Evolutionary conservation across 139 green algal species (phyloP).

Genomic region (Volvox reticuliferus): DNA sequence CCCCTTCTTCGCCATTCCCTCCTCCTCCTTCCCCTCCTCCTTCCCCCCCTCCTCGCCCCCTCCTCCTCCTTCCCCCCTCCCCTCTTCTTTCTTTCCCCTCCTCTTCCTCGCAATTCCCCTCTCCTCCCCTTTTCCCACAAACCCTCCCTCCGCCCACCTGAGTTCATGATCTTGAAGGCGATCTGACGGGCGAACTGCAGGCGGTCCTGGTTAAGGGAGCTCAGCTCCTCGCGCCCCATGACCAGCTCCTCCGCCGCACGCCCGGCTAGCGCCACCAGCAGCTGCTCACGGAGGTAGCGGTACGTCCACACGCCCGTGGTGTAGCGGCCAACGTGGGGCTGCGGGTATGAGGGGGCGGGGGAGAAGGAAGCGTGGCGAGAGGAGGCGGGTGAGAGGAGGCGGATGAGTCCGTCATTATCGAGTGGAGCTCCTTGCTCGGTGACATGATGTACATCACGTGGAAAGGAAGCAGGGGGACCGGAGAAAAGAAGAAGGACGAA

Average conservation of each 20-base stretch:
- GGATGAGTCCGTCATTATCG: no score
- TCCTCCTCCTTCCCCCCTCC: no score
- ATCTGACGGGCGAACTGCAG: slow-evolving; percentile 69
- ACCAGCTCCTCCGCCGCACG: slow-evolving; percentile 66
- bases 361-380: not conserved
- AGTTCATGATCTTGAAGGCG: slow-evolving; percentile 69
- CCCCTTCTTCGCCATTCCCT: no score
- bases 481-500: not conserved
- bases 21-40: no score
- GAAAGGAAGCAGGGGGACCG: not conserved
- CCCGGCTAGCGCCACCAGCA: slow-evolving; percentile 80
- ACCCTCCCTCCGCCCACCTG: slow-evolving; percentile 34
- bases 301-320: slow-evolving; percentile 71
- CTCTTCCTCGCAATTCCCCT: no score
- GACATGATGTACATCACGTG: no score
- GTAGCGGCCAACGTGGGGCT: slow-evolving; percentile 70
- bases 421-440: no score
- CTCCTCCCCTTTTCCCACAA: no score
- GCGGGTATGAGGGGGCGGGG: not conserved
- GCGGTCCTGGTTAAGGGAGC: slow-evolving; percentile 61
- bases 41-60: no score
- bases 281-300: slow-evolving; percentile 86
- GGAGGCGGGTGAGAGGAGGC: no score
- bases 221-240: slow-evolving; percentile 65
- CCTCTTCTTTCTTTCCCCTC: no score